phyloP scores from a whole-genome alignment of 805 yeast genomes.

The Candida patagonica region DNA sequence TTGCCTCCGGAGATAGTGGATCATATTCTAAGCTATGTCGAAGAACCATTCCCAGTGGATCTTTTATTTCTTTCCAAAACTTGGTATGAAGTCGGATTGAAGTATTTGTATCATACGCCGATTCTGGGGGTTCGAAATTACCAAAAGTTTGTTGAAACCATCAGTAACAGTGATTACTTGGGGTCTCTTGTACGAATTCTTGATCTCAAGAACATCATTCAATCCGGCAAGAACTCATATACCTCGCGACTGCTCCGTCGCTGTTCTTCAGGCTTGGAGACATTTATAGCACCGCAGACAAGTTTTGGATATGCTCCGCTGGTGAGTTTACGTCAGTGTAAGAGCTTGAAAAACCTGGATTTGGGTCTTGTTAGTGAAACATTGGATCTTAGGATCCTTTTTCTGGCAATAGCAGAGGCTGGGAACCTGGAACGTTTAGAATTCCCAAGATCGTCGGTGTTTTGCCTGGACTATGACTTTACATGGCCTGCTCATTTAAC shows the following conservation, averaged over 20 bases:
- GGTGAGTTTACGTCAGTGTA: constrained; percentile 68
- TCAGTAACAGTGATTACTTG: constrained; percentile 39
- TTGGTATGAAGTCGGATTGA: constrained; percentile 54
- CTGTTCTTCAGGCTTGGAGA: constrained; percentile 53
- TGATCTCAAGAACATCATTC: constrained; percentile 73
- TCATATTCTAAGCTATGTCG: constrained; percentile 26
- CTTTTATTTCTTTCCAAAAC: constrained; percentile 51
- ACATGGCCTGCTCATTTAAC: constrained; percentile 77
- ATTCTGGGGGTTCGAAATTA: constrained; percentile 58
- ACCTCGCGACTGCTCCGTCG: constrained; percentile 76
- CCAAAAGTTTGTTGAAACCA: constrained; percentile 58
- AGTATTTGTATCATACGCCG: constrained; percentile 59
- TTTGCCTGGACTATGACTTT: constrained; percentile 41
- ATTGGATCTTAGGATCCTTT: constrained; percentile 70
- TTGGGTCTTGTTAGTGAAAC: constrained; percentile 84
- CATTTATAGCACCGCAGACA: constrained; percentile 86
- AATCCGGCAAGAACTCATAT: constrained; percentile 84
- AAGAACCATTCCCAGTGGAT: constrained; percentile 27
- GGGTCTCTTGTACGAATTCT: constrained; percentile 56
- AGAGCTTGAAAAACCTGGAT: constrained; percentile 55
- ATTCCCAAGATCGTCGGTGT: constrained; percentile 81
- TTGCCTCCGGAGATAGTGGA: constrained; percentile 46
- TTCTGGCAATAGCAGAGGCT: constrained; percentile 59
- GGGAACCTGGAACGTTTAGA: constrained; percentile 61
- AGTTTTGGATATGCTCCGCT: constrained; percentile 89